phyloP scores from a whole-genome alignment of 495 filamentous ascomycete species.

The Talaromyces liani region DNA sequence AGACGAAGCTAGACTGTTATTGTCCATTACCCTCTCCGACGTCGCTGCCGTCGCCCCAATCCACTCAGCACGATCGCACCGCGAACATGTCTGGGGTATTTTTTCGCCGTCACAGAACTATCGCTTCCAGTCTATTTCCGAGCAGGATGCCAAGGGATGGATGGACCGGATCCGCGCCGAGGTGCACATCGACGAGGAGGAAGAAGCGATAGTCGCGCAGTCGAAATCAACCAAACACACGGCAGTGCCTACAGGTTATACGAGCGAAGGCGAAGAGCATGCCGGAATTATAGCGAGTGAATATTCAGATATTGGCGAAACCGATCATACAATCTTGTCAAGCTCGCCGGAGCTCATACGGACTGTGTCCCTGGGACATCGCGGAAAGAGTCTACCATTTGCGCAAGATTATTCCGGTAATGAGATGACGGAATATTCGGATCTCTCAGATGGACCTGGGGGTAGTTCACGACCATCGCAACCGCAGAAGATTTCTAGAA shows the following conservation, averaged over 20 bases:
- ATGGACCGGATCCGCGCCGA: conserved; percentile 72
- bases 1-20: conserved; percentile 78
- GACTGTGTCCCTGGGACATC: conserved; percentile 20
- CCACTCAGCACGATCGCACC: conserved; percentile 77
- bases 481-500: conserved; percentile 7
- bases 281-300: conserved; percentile 5
- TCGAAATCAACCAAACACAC: conserved; percentile 39
- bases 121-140: conserved; percentile 69
- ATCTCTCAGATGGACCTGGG: conserved; percentile 66
- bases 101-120: conserved; percentile 89
- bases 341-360: conserved; percentile 40
- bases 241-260: conserved; percentile 20
- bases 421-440: conserved; percentile 81
- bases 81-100: conserved; percentile 79
- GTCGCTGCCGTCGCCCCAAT: conserved; percentile 84
- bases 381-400: conserved; percentile 36
- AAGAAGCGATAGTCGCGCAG: conserved; percentile 61
- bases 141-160: conserved; percentile 80
- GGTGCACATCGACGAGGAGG: conserved; percentile 77
- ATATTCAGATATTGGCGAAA: conserved; percentile 7
- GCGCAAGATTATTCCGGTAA: conserved; percentile 78
- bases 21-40: conserved; percentile 81
- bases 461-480: conserved; percentile 24
- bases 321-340: conserved; percentile 26
- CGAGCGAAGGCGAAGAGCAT: conserved; percentile 5